A percentile compares a stretch with the other conserved stretches of the same genome.
Evolutionary conservation across 2,329 filamentous ascomycete species (phyloP).

Genomic region (Aureobasidium sp.): DNA sequence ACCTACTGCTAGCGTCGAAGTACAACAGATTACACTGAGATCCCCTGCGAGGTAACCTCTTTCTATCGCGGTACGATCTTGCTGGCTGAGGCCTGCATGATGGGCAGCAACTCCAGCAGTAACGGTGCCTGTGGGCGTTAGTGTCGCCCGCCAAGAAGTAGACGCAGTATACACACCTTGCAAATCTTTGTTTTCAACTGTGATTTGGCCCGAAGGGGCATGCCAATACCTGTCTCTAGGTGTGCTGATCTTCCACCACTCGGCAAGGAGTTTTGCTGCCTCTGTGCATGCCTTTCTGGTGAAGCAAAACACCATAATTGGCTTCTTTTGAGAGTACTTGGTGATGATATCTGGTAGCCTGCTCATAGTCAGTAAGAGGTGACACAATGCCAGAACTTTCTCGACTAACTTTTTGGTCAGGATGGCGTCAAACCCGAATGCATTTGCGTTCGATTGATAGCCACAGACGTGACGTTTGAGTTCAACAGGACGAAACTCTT

Average conservation of each 20-base stretch:
- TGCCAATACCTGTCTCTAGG: constrained; percentile 56
- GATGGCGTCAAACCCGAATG: constrained; percentile 68
- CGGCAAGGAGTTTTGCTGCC: constrained; percentile 61
- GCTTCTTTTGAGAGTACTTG: constrained; percentile 62
- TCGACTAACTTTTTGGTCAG: constrained; percentile 50
- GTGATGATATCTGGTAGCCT: constrained; percentile 61
- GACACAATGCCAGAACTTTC: not conserved
- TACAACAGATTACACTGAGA: constrained; percentile 79
- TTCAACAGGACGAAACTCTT: constrained; percentile 72
- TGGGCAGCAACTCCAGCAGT: constrained; percentile 68
- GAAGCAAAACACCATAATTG: constrained; percentile 77
- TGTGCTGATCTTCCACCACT: constrained; percentile 53
- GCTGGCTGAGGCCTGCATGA: constrained; percentile 63
- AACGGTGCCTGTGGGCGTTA: constrained; percentile 34
- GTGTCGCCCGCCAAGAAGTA: constrained; percentile 9
- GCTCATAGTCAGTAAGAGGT: constrained; percentile 3
- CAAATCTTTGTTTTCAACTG: constrained; percentile 54
- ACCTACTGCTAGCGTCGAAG: constrained; percentile 75
- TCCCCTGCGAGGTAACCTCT: constrained; percentile 61
- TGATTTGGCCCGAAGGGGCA: constrained; percentile 45
- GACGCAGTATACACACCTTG: constrained; percentile 39
- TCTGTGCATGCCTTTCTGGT: constrained; percentile 63
- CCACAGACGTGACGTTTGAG: constrained; percentile 72
- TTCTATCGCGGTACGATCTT: constrained; percentile 62
- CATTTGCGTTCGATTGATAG: constrained; percentile 57